Base-by-base conservation (phyloP, 2,329 filamentous ascomycete species). In the Colletotrichum limetticola region DNA sequence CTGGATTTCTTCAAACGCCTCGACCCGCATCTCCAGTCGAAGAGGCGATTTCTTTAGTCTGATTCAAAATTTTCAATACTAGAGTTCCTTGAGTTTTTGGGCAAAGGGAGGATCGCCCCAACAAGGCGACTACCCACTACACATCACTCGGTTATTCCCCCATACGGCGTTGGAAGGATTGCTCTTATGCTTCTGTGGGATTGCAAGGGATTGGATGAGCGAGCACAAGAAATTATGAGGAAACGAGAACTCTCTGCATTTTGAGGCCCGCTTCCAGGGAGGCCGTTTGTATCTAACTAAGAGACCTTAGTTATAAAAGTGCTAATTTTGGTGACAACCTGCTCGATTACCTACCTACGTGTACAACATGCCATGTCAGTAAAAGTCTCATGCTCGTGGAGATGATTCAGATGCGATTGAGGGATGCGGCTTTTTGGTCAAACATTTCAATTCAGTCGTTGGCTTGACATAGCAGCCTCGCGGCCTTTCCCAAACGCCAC, bases 221-320 rank as follows among this genome's bases (percentile, higher is more conserved):
- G 71, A 71, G 56, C 35, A 66, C 49, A 61, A 73, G 49, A 49
- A 56, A 56, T 66, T 61, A 66, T 22, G 71, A 71, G 71, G 57
- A 72, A 71, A 73, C 56, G 71, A 73, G 56, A 57, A 56, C 46
- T 24, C 49, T 62, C 42, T 53, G 61, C 71, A 66, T 73, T 73
- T 65, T 49, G 52, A 30, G 67, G 60, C 49, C 24, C 46, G 22
- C 59, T 42, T 28, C 49, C 46, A 16, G 30, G 35, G 32, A 70
- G 68, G 32, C 32, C 46, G 46, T n/a, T n/a, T 65, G 57, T 71
- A 52, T 57, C 56, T 62, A 73, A 56, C 67, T 46, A 22, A 61
- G 49, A 61, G 14, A n/a, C 55, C 55, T 55, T 64, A 24, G 28
- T 46, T 52, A 53, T 49, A 73, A 71, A 73, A 72, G 59, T 59